A percentile compares a stretch with the other conserved stretches of the same genome.
Evolutionary conservation across 2,329 filamentous ascomycete genomes (phyloP).

Genomic region (Beauveria sp.): DNA sequence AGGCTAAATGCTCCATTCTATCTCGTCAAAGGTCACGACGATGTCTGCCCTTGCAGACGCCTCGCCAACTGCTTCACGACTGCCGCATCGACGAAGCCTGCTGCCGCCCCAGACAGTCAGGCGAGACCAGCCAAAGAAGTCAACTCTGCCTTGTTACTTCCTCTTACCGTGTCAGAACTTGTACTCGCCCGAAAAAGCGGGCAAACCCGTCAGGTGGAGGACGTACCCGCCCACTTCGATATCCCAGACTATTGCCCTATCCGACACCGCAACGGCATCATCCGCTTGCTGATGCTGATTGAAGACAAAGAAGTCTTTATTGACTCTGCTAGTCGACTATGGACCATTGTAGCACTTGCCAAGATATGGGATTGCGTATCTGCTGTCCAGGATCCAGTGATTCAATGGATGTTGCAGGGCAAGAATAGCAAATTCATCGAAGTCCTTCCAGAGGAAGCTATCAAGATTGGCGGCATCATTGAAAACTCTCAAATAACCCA

Average conservation of each 20-base stretch:
- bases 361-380: constrained; percentile 47
- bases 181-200: neutral
- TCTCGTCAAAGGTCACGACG: constrained; percentile 34
- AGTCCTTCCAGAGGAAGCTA: constrained; percentile 51
- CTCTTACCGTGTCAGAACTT: neutral
- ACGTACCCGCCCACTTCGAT: constrained; percentile 23
- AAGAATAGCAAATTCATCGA: constrained; percentile 54
- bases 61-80: neutral
- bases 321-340: constrained; percentile 59
- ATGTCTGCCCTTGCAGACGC: constrained; percentile 27
- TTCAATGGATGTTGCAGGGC: constrained; percentile 49
- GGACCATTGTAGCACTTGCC: constrained; percentile 57
- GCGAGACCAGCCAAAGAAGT: too few relatives aligned
- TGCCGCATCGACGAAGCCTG: neutral
- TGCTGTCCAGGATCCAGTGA: constrained; percentile 40
- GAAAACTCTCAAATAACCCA: constrained; percentile 35
- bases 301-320: constrained; percentile 46
- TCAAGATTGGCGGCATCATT: constrained; percentile 47
- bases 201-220: neutral
- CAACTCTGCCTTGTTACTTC: neutral
- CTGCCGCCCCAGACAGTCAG: neutral
- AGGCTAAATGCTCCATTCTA: constrained; percentile 24
- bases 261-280: constrained; percentile 55
- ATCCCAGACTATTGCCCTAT: constrained; percentile 55
- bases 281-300: constrained; percentile 53